Evolutionary conservation across 1,139 yeast species (phyloP).

Genomic region (Keqinozyma sinolaborantium): DNA sequence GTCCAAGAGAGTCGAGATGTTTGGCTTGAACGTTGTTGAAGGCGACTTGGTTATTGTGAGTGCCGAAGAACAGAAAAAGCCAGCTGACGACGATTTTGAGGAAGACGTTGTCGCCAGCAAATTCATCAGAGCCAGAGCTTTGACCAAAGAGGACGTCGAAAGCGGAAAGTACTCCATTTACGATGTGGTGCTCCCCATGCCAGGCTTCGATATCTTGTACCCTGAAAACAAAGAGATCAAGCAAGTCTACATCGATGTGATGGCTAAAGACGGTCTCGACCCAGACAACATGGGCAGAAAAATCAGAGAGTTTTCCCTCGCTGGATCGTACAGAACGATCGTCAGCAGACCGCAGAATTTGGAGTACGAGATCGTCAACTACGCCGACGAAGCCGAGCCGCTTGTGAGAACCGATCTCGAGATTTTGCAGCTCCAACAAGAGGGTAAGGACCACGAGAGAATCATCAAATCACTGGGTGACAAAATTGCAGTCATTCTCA

Average conservation of each 20-base stretch:
- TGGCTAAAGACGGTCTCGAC: constrained; percentile 80
- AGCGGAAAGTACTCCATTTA: constrained; percentile 60
- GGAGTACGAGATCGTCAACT: constrained; percentile 62
- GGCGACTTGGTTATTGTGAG: constrained; percentile 79
- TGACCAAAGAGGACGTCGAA: constrained; percentile 71
- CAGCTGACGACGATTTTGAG: constrained; percentile 46
- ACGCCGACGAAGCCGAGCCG: constrained; percentile 61
- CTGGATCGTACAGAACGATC: constrained; percentile 86
- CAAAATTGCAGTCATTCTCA: constrained; percentile 69
- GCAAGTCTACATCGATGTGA: constrained; percentile 63
- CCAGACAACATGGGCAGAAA: constrained; percentile 82
- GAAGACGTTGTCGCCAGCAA: constrained; percentile 62
- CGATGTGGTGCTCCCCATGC: constrained; percentile 89
- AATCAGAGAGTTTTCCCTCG: constrained; percentile 82
- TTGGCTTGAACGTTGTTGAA: constrained; percentile 65
- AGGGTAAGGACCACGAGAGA: constrained; percentile 17
- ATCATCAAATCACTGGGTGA: constrained; percentile 34
- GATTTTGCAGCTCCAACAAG: constrained; percentile 44
- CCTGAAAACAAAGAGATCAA: constrained; percentile 65
- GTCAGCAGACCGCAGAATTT: constrained; percentile 64
- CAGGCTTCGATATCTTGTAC: constrained; percentile 85
- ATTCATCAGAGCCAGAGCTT: constrained; percentile 60
- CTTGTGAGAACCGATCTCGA: constrained; percentile 83
- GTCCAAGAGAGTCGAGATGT: constrained; percentile 67
- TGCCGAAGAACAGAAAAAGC: constrained; percentile 19